phyloP scores from a whole-genome alignment of 192 early-diverging fungal genomes.

The Coemansia sp. region DNA sequence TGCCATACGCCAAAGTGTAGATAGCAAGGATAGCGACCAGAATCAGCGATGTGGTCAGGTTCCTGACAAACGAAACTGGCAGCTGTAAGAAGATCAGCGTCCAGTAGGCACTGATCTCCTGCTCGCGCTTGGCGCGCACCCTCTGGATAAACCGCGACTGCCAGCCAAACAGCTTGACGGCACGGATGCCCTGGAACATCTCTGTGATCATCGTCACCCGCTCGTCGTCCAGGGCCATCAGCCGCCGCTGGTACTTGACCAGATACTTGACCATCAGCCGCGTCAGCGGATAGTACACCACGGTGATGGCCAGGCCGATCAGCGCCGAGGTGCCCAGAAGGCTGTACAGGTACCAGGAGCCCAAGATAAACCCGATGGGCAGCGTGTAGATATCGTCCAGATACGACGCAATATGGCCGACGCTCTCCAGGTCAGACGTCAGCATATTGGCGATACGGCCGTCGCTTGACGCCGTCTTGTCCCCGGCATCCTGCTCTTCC shows the following conservation, averaged over 20 bases:
- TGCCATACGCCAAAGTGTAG: slow-evolving; percentile 56
- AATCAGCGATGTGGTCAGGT: slow-evolving; percentile 57
- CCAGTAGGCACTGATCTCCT: slow-evolving; percentile 59
- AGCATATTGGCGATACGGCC: slow-evolving; percentile 71
- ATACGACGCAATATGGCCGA: slow-evolving; percentile 59
- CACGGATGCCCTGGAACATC: slow-evolving; percentile 83
- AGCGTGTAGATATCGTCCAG: slow-evolving; percentile 62
- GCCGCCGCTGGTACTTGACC: slow-evolving; percentile 54
- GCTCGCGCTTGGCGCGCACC: slow-evolving; percentile 62
- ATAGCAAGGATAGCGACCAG: slow-evolving; percentile 61
- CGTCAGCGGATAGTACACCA: slow-evolving; percentile 61
- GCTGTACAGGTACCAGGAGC: slow-evolving; percentile 66
- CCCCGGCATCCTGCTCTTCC: slow-evolving; percentile 29
- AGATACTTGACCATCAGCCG: slow-evolving; percentile 56
- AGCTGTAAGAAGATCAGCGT: slow-evolving; percentile 57
- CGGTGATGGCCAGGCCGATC: slow-evolving; percentile 69
- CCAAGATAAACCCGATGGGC: slow-evolving; percentile 65
- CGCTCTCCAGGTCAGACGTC: slow-evolving; percentile 65
- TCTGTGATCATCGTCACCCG: slow-evolving; percentile 81
- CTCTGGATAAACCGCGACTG: slow-evolving; percentile 68
- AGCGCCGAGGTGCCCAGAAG: slow-evolving; percentile 81
- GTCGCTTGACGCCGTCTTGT: slow-evolving; percentile 46
- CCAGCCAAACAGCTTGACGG: slow-evolving; percentile 93
- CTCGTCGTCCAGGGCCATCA: slow-evolving; percentile 66
- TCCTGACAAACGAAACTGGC: slow-evolving; percentile 53